Evolutionary conservation across 129 eudicot species (phyloP).

Genomic region (Lactuca saligna): DNA sequence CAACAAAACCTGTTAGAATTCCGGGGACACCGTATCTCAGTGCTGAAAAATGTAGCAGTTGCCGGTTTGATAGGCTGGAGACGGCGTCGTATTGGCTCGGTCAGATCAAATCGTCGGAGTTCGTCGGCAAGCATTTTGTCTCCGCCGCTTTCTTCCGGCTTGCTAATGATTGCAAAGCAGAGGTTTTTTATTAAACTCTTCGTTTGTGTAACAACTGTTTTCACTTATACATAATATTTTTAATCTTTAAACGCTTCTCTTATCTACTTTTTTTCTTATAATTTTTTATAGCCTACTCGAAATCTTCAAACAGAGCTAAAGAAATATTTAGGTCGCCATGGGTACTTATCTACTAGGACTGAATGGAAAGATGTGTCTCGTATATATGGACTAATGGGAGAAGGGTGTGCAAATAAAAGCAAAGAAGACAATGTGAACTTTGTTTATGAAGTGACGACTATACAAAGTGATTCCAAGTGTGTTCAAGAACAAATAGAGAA

Average conservation of each 20-base stretch:
- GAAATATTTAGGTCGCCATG: slow-evolving; percentile 48
- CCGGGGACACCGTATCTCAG: slow-evolving; percentile 56
- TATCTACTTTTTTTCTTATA: background rate
- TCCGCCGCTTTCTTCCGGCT: slow-evolving; percentile 61
- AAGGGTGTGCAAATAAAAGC: slow-evolving; percentile 24
- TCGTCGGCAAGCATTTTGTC: slow-evolving; percentile 65
- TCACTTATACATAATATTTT: too few relatives aligned
- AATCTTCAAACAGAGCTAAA: slow-evolving; percentile 51
- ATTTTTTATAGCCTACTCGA: slow-evolving; percentile 40
- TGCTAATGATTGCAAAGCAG: slow-evolving; percentile 62
- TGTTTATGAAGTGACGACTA: background rate
- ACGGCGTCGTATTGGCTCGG: slow-evolving; percentile 67
- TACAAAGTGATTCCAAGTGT: background rate
- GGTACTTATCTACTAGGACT: slow-evolving; percentile 23
- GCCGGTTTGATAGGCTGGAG: slow-evolving; percentile 61
- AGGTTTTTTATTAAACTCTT: slow-evolving; percentile 30
- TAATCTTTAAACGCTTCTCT: background rate
- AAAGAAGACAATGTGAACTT: background rate
- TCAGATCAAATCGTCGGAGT: slow-evolving; percentile 62
- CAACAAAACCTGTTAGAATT: slow-evolving; percentile 26
- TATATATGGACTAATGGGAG: slow-evolving; percentile 47
- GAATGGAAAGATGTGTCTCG: slow-evolving; percentile 52
- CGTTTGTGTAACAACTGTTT: background rate
- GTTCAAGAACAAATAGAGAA: slow-evolving; percentile 11
- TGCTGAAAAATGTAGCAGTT: slow-evolving; percentile 68